Evolutionary conservation across 2,329 filamentous ascomycete genomes (phyloP).

Genomic region (Aspergillus pseudonomiae): DNA sequence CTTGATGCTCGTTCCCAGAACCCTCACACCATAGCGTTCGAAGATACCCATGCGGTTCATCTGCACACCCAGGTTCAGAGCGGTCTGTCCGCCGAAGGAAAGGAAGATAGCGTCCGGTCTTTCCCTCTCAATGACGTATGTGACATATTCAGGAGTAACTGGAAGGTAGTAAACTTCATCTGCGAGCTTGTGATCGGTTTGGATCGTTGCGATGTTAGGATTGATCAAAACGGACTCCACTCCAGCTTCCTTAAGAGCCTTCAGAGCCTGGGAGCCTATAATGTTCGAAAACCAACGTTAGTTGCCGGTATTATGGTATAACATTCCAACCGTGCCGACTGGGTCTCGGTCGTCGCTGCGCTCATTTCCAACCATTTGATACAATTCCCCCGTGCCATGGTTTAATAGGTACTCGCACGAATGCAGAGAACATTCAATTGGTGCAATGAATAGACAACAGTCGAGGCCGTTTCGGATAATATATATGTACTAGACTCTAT

Average conservation of each 20-base stretch:
- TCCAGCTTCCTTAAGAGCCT: constrained; percentile 93
- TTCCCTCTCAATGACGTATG: constrained; percentile 95
- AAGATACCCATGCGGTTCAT: constrained; percentile 97
- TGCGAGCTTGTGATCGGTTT: constrained; percentile 93
- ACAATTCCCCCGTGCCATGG: neutral
- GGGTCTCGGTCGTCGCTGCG: too few relatives aligned
- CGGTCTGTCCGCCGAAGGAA: constrained; percentile 96
- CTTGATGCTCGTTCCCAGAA: constrained; percentile 91
- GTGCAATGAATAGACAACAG: neutral
- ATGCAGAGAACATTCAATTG: neutral
- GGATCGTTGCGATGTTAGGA: constrained; percentile 97
- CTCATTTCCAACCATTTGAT: too few relatives aligned
- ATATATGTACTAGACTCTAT: neutral
- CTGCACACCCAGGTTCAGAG: constrained; percentile 92
- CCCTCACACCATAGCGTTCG: constrained; percentile 92
- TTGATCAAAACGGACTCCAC: constrained; percentile 92
- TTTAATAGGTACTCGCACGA: neutral
- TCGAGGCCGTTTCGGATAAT: neutral
- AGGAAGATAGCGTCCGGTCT: constrained; percentile 95
- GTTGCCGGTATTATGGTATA: constrained; percentile 10
- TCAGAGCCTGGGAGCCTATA: constrained; percentile 89
- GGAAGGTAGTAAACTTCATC: constrained; percentile 98
- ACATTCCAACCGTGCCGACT: neutral
- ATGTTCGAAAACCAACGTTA: constrained; percentile 21
- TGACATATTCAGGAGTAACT: constrained; percentile 95